Evolutionary conservation across 176 grass and related monocot species (phyloP), one percentile per base, ranked within the genome.

Genomic region (Neostapfia colusana): DNA sequence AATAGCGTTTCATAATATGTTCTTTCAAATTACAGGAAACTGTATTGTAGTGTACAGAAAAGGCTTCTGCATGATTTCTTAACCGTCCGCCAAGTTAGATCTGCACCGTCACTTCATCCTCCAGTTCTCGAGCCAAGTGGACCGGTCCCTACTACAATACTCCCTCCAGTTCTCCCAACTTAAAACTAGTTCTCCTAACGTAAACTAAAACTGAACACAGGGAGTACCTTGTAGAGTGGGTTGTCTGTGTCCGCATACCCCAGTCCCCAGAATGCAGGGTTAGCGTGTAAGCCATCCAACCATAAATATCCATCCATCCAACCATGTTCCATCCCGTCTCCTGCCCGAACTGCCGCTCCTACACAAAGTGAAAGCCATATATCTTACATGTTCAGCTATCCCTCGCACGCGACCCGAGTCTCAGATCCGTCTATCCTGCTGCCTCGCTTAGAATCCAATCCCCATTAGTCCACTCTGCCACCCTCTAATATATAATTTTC

Each of bases 371-470:
- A 69, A 23, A 68, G 31, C 42, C 31, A 38, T 39, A 80, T 61
- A n/a, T 70, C 7, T 50, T 26, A 50, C 3, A 50, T 36, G 8
- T 27, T 7, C 62, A 38, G 46, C 27, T 68, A 2, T 18, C n/a
- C 16, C 49, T 67, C 46, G 40, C 73, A 69, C 72, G n/a, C 24
- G 8, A 40, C 81, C 65, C 20, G 18, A 50, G 41, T 69, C 73
- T 69, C 73, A 76, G 81, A 76, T 83, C 72, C 64, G 54, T 45
- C 5, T 61, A 58, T 69, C 73, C 42, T 69, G 72, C 72, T 61
- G 64, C 63, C 45, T 76, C 69, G 63, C 72, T 57, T 76, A 60
- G 42, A 27, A 60, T 68, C 10, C 68, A 58, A 10, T 23, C 38
- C 37, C 15, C 3, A 24, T 44, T 57, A 31, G 70, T 82, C 80